Percentiles rank a stretch among this genome's conserved stretches.
phyloP scores from a whole-genome alignment of 257 asterid genomes.

The Nicotiana benthamiana region DNA sequence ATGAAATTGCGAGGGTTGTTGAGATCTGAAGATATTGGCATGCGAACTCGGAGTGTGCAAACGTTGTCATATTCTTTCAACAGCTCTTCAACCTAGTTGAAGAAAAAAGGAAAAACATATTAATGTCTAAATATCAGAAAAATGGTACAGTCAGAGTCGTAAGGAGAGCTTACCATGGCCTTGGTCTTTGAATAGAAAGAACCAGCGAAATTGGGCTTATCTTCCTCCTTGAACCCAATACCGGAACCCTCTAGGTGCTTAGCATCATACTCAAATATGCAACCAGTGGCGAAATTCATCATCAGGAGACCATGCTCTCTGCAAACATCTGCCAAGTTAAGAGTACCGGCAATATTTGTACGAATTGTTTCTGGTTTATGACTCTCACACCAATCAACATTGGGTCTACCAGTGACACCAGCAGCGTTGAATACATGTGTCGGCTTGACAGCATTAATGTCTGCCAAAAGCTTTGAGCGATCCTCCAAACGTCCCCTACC shows the following conservation, averaged over 20 bases:
- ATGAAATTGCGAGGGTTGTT: constrained; percentile 20
- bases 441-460: constrained; percentile 13
- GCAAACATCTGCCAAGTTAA: constrained; percentile 18
- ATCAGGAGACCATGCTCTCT: constrained; percentile 16
- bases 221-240: constrained; percentile 22
- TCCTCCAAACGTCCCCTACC: constrained; percentile 20
- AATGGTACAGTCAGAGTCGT: not conserved
- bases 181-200: constrained; percentile 26
- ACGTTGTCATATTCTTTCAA: constrained; percentile 15
- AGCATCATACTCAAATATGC: constrained; percentile 19
- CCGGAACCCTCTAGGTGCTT: constrained; percentile 15
- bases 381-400: constrained; percentile 21
- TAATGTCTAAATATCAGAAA: not conserved
- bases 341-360: constrained; percentile 17
- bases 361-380: constrained; percentile 23
- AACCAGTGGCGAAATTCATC: constrained; percentile 21
- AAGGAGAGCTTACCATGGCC: constrained; percentile 17
- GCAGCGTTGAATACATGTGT: constrained; percentile 25
- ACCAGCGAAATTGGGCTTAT: constrained; percentile 15
- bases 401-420: constrained; percentile 23
- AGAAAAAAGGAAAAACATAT: not conserved
- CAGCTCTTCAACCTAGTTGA: constrained; percentile 15
- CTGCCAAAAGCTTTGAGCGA: constrained; percentile 16
- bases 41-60: constrained; percentile 17
- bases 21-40: constrained; percentile 22